Conservation (phyloP, 805 yeast genomes). For the Saturnispora serradocipensis region DNA sequence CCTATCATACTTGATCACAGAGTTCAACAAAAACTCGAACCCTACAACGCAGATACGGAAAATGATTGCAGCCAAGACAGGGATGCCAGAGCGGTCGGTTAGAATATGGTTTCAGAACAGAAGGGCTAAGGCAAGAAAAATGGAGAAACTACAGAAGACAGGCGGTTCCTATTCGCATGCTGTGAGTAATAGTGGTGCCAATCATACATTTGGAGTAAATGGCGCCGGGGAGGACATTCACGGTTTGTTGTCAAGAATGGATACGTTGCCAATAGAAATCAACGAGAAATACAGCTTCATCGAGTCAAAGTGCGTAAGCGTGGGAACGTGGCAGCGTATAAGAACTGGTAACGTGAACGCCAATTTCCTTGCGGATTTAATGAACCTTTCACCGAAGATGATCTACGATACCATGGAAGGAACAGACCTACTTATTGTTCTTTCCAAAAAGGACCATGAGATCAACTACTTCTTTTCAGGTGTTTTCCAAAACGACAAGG, state of each 20-base stretch:
- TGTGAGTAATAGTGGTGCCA: neutral
- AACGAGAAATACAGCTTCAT: constrained; percentile 60
- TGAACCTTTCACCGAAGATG: constrained; percentile 60
- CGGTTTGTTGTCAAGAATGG: constrained; percentile 12
- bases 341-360: constrained; percentile 49
- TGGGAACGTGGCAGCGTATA: constrained; percentile 75
- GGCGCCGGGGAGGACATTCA: constrained; percentile 11
- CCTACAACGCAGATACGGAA: constrained; percentile 68
- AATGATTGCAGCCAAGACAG: constrained; percentile 59
- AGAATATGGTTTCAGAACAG: constrained; percentile 91
- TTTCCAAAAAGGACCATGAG: constrained; percentile 62
- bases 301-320: constrained; percentile 59
- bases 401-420: constrained; percentile 55
- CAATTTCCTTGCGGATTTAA: constrained; percentile 34
- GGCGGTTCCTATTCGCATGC: constrained; percentile 8
- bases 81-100: constrained; percentile 81
- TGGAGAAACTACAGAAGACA: constrained; percentile 37
- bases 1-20: constrained; percentile 54
- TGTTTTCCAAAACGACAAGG: constrained; percentile 54
- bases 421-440: constrained; percentile 62
- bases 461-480: constrained; percentile 75
- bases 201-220: neutral
- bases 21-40: constrained; percentile 63
- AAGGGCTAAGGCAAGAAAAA: constrained; percentile 67
- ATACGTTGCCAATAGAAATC: constrained; percentile 38